Evolutionary conservation across 2,329 filamentous ascomycete genomes (phyloP), one percentile per base, ranked within the genome.

Genomic region (Leptographium wingfieldii): DNA sequence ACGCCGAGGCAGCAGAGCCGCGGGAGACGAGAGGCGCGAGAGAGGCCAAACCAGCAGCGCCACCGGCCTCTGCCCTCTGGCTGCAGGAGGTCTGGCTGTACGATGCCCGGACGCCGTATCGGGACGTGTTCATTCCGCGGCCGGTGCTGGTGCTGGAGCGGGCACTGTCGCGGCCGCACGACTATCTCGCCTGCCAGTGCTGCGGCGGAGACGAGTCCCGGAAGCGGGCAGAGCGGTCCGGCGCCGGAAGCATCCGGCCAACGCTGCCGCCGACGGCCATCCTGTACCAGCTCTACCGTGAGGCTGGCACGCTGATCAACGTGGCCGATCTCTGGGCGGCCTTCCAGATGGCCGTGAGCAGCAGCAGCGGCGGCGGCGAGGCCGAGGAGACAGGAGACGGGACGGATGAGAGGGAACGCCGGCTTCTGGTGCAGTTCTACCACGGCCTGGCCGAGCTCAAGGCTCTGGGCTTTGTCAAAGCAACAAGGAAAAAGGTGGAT

Each of bases 401-500:
- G 55, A 75, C 79, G 56, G 73, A 75, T 11, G 70, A 69, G 57
- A 76, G 68, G 4, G 81, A 85, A 69, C 75, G 81, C 64, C 78
- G 77, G 55, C 80, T 78, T 9, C 77, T 90, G 73, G 84, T 90
- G 51, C 74, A 88, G 61, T 99, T 97, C 73, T 96, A 96, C 72
- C 81, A 85, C 62, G 88, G 83, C 5, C 72, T 97, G 63, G 90
- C 92, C 0, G 94, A 99, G 72, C 73, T 99, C 70, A 87, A 86
- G 71, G 82, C 86, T 59, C 77, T 99, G 67, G 94, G 94, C 9
- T 87, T 96, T 73, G 80, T 97, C 63, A 96, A 94, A 75, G 80
- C 81, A 63, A 97, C 87, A 68, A 88, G 87, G 73, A 96, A 92
- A 77, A 96, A 95, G 77, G 83, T 85, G 29, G 94, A 97, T 70